A percentile compares a stretch with the other conserved stretches of the same genome.
These are phyloP conservation scores for Solanum virginianum DNA, from an alignment of 257 asterid genomes.

Conservation along the genomic window DNA sequence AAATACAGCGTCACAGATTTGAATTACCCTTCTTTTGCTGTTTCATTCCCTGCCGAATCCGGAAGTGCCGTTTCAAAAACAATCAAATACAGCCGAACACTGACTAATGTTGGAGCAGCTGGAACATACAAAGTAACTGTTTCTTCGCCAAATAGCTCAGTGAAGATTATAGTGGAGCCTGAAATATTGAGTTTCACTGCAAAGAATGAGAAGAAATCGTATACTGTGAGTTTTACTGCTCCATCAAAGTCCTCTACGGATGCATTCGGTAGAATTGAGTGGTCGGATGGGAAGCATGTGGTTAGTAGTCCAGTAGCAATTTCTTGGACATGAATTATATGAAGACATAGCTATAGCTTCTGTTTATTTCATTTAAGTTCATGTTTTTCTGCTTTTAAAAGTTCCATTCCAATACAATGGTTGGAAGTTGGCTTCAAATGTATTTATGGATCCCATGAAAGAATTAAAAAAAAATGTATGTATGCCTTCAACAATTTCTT, in stretches of 20 bases:
- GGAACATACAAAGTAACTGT: slow-evolving; percentile 65
- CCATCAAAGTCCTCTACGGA: slow-evolving; percentile 41
- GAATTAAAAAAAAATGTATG: neutral
- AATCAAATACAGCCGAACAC: slow-evolving; percentile 55
- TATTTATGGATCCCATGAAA: neutral
- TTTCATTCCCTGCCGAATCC: slow-evolving; percentile 16
- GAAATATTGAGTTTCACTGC: slow-evolving; percentile 35
- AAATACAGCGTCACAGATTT: slow-evolving; percentile 52
- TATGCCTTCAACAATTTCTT: neutral
- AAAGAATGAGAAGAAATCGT: slow-evolving; percentile 51
- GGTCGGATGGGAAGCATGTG: slow-evolving; percentile 80
- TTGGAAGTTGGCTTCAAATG: neutral
- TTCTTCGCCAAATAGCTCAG: slow-evolving; percentile 14
- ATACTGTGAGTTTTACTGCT: slow-evolving; percentile 48
- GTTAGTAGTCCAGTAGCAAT: slow-evolving; percentile 82
- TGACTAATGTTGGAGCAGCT: slow-evolving; percentile 65
- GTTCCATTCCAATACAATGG: neutral
- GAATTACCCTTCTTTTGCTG: slow-evolving; percentile 83
- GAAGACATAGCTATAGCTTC: neutral
- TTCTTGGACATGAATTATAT: slow-evolving; percentile 36
- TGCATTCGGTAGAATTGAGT: slow-evolving; percentile 63
- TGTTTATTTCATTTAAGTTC: neutral
- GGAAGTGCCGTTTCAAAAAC: slow-evolving; percentile 12
- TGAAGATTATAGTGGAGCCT: slow-evolving; percentile 58
- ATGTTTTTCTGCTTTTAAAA: neutral